Percentiles rank a stretch among this genome's conserved stretches.
Evolutionary conservation across 2,329 filamentous ascomycete species (phyloP).

Genomic region (Polychaeton citri): DNA sequence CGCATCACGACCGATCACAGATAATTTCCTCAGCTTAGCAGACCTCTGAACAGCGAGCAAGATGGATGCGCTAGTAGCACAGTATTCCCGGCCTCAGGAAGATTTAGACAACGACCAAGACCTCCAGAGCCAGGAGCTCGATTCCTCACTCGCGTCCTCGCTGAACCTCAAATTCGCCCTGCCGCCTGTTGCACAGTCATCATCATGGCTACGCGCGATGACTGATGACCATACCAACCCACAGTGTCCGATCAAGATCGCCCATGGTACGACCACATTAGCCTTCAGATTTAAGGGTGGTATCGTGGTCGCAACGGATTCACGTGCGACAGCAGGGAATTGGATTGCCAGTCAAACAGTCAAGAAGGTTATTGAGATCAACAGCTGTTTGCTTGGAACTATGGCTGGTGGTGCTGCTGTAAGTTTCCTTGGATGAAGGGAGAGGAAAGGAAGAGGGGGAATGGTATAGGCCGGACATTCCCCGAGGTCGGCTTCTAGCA

Average conservation of each 20-base stretch:
- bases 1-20: not conserved
- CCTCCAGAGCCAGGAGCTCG: conserved; percentile 43
- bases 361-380: conserved; percentile 99
- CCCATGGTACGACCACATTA: conserved; percentile 94
- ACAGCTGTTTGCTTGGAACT: conserved; percentile 82
- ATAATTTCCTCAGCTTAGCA: not conserved
- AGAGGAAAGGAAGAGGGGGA: not conserved
- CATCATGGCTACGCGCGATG: conserved; percentile 88
- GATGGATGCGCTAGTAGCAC: conserved; percentile 90
- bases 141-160: conserved; percentile 56
- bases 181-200: conserved; percentile 79
- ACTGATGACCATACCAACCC: conserved; percentile 97
- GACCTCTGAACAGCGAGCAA: conserved; percentile 5
- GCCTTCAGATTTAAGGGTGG: conserved; percentile 97
- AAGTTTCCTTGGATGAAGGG: conserved; percentile 25
- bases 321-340: conserved; percentile 89
- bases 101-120: conserved; percentile 50
- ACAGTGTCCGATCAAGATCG: conserved; percentile 96
- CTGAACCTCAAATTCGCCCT: conserved; percentile 90
- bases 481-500: no score
- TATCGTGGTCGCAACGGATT: conserved; percentile 97
- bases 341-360: conserved; percentile 99
- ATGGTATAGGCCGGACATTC: not conserved
- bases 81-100: conserved; percentile 76
- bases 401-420: conserved; percentile 96